Base-by-base conservation (phyloP, 768 basidiomycete species). In the Hortiboletus campestris region DNA sequence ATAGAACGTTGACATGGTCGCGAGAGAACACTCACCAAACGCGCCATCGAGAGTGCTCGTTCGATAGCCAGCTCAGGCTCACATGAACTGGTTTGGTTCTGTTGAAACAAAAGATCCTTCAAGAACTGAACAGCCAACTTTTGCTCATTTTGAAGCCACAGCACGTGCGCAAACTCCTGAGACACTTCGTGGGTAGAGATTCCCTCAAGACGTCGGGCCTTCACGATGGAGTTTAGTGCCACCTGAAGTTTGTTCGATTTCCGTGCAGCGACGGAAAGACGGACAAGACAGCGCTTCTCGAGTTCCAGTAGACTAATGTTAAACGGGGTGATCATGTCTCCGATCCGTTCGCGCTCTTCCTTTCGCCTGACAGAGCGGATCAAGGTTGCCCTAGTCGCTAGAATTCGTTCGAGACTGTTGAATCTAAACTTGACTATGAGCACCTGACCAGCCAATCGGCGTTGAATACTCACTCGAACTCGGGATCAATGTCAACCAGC, bases 81-180 rank as follows among this genome's bases (percentile, higher is more conserved):
- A 11, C 32, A 48, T 29, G 49, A 56, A 53, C 40, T 8, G 47
- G 47, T 12, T 55, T 59, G 46, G 48, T 51, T 55, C 34, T 56
- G 65, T 58, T 32, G 62, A 51, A 51, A 46, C 32, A 65, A 25
- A 34, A 76, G 67, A 35, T 75, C 73, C 49, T 79, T 80, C 50
- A 96, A 76, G 47, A 82, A 85, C 56, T 87, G 81, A 43, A 95
- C 86, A 0, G 96, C 95, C 5, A 88, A 70, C 57, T 84, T 85
- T 62, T 93, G 89, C 67, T 99, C 96, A 42, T 83, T 84, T 56
- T 91, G 88, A 11, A 82, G 71, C 93, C 96, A 98, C 8, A 98
- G 78, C 17, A 98, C 94, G 55, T 86, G 83, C 16, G 96, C 88
- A 62, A 92, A 93, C 67, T 97, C 95, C 63, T 86, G 79, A 0